Evolutionary conservation across 305 asterid species (phyloP).

Genomic region (Solanum hybrid): DNA sequence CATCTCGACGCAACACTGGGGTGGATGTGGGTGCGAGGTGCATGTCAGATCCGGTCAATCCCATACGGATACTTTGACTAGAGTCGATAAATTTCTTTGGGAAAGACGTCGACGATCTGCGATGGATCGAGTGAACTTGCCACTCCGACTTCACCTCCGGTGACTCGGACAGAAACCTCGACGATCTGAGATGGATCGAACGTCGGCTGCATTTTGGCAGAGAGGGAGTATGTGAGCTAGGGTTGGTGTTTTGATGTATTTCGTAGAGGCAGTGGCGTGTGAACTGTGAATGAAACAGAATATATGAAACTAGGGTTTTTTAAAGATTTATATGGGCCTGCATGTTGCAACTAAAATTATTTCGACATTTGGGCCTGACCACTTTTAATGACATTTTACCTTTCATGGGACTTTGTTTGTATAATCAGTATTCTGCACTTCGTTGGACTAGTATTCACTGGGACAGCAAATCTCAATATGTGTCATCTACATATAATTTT

Average conservation of each 20-base stretch:
- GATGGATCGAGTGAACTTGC: constrained; percentile 38
- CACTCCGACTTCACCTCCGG: background rate
- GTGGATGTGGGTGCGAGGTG: background rate
- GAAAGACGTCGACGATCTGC: constrained; percentile 13
- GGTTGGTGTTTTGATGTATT: background rate
- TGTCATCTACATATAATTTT: background rate
- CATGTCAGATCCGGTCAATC: background rate
- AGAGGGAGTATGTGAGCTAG: background rate
- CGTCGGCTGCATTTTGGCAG: constrained; percentile 24
- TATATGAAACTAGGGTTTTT: constrained; percentile 14
- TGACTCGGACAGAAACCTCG: constrained; percentile 26
- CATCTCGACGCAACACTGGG: background rate
- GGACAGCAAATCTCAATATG: background rate
- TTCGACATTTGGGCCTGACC: background rate
- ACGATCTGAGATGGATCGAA: constrained; percentile 28
- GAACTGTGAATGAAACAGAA: background rate
- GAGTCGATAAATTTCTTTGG: background rate
- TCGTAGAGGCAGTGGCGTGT: background rate
- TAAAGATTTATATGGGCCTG: background rate
- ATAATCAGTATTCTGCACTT: background rate
- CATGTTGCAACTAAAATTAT: background rate
- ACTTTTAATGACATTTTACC: background rate
- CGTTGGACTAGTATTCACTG: background rate
- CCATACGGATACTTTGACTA: too few relatives aligned
- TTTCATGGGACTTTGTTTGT: background rate